These are phyloP conservation scores for Solioccasus polychromus DNA, from an alignment of 768 basidiomycete genomes.

Conservation along the genomic window DNA sequence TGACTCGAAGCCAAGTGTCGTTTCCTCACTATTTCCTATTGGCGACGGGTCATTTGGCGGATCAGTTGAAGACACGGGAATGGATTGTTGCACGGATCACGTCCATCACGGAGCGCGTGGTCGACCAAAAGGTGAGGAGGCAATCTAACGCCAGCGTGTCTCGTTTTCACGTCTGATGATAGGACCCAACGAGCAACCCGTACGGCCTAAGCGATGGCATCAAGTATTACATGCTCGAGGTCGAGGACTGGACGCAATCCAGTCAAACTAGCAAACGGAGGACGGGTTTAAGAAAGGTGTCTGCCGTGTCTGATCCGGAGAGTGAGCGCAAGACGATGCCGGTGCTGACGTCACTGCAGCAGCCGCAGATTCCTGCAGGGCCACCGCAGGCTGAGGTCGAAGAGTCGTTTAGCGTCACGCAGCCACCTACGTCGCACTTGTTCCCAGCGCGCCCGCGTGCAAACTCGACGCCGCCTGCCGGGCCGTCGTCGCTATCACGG, in stretches of 20 bases:
- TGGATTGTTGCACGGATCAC: conserved; percentile 96
- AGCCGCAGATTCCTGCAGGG: conserved; percentile 41
- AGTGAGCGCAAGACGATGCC: conserved; percentile 33
- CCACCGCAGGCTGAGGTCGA: conserved; percentile 72
- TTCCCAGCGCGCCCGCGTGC: conserved; percentile 63
- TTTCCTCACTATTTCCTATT: conserved; percentile 98
- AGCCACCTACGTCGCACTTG: conserved; percentile 64
- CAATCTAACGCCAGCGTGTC: not conserved
- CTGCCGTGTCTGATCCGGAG: conserved; percentile 38
- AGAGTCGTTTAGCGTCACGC: conserved; percentile 63
- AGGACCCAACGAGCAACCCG: conserved; percentile 87
- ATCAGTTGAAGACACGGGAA: conserved; percentile 86
- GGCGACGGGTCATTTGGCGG: conserved; percentile 80
- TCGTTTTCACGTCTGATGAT: conserved; percentile 1
- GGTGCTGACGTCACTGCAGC: conserved; percentile 8
- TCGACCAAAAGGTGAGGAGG: conserved; percentile 62
- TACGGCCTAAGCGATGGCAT: conserved; percentile 85
- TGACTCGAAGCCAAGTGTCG: no score
- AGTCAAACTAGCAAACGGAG: conserved; percentile 58
- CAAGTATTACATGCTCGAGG: conserved; percentile 92
- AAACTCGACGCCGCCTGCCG: conserved; percentile 64
- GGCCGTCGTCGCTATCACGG: conserved; percentile 77
- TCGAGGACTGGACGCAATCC: conserved; percentile 89
- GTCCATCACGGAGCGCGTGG: conserved; percentile 81
- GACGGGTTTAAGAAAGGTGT: conserved; percentile 48